phyloP scores from a whole-genome alignment of 2,329 filamentous ascomycete genomes.

The Claviceps citrina region DNA sequence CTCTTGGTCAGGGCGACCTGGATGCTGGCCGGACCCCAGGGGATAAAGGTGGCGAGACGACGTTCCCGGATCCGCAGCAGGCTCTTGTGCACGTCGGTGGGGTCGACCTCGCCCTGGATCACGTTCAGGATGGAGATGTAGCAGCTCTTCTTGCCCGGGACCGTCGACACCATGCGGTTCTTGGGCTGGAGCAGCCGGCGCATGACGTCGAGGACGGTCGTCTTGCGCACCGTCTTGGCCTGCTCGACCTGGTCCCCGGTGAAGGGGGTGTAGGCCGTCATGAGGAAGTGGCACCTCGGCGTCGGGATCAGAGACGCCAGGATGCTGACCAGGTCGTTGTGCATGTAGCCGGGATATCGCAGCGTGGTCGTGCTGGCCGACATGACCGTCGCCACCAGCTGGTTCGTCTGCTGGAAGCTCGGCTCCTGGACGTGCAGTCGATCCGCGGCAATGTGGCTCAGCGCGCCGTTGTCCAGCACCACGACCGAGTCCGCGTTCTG shows the following conservation, averaged over 20 bases:
- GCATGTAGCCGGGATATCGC: conserved; percentile 97
- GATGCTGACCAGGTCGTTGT: conserved; percentile 96
- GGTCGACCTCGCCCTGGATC: conserved; percentile 95
- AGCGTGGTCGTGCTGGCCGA: conserved; percentile 93
- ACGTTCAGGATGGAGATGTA: conserved; percentile 99
- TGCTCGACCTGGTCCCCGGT: conserved; percentile 92
- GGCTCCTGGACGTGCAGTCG: conserved; percentile 88
- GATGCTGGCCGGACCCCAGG: conserved; percentile 94
- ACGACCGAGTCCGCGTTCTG: conserved; percentile 97
- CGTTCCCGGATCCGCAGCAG: conserved; percentile 89
- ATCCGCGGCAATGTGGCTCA: conserved; percentile 88
- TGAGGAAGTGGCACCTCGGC: conserved; percentile 91
- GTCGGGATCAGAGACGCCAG: conserved; percentile 91
- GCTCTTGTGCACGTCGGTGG: conserved; percentile 97
- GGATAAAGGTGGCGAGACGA: conserved; percentile 87
- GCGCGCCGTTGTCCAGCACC: conserved; percentile 86
- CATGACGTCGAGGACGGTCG: conserved; percentile 96
- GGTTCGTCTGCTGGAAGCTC: conserved; percentile 94
- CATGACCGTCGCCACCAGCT: conserved; percentile 94
- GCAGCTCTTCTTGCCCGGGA: conserved; percentile 90
- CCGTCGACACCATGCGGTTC: conserved; percentile 97
- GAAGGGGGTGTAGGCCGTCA: conserved; percentile 97
- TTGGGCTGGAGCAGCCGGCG: conserved; percentile 87
- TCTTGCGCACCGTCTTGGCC: conserved; percentile 94
- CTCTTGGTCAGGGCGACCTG: conserved; percentile 94